phyloP scores from a whole-genome alignment of 495 filamentous ascomycete species.

The Penicillium atrosanguineum region DNA sequence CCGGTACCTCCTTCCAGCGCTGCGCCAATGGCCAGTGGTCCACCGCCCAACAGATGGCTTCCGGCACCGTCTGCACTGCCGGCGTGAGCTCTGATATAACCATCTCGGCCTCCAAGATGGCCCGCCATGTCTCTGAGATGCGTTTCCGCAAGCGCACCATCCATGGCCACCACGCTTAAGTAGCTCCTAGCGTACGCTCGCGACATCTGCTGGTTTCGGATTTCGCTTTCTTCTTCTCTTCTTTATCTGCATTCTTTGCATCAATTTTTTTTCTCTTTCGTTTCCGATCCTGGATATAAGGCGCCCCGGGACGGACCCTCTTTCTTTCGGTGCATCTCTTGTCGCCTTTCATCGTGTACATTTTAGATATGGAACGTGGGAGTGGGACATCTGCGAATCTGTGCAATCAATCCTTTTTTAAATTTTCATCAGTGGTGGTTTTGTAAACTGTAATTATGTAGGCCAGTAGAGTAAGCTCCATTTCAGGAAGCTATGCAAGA shows the following conservation, averaged over 20 bases:
- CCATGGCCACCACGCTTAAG: conserved; percentile 24
- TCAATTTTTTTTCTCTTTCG: conserved; percentile 14
- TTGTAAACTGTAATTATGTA: not conserved
- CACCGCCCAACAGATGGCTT: conserved; percentile 47
- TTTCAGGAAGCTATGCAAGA: not conserved
- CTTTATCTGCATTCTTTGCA: not conserved
- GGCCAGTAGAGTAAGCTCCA: not conserved
- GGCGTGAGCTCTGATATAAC: conserved; percentile 49
- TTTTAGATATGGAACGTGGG: conserved; percentile 14
- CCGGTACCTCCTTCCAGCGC: conserved; percentile 55
- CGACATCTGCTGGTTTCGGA: conserved; percentile 22
- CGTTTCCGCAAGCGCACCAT: conserved; percentile 31
- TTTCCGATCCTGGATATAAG: conserved; percentile 11
- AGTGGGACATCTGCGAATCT: conserved; percentile 5
- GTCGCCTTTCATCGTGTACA: conserved; percentile 24
- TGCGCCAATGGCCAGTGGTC: conserved; percentile 66
- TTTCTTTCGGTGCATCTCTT: conserved; percentile 14
- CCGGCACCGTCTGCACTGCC: conserved; percentile 57
- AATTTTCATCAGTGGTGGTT: not conserved
- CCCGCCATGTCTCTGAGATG: conserved; percentile 31
- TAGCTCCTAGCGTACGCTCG: not conserved
- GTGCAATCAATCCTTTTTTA: not conserved
- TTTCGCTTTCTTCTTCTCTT: conserved; percentile 5
- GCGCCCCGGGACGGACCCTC: conserved; percentile 14
- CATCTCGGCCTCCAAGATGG: conserved; percentile 26